Conservation (phyloP, 345 rosid genomes). For the Aethionema arabicum region DNA sequence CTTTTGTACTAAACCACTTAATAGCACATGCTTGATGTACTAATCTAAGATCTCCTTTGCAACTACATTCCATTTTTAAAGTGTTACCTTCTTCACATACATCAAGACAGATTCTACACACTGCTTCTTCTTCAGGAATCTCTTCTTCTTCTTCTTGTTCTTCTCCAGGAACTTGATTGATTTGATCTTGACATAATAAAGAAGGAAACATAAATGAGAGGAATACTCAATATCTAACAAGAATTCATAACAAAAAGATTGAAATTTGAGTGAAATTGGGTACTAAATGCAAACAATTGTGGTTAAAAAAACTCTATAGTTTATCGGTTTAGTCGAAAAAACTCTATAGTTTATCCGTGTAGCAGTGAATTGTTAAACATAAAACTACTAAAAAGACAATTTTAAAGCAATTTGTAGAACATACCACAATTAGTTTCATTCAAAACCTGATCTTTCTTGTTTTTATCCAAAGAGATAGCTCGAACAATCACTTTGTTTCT, state of each 20-base stretch:
- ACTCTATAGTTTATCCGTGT: too few species aligned
- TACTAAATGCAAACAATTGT: too few species aligned
- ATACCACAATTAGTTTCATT: conserved; percentile 54
- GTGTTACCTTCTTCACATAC: conserved; percentile 83
- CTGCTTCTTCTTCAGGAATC: conserved; percentile 96
- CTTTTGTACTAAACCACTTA: conserved; percentile 82
- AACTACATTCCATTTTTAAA: conserved; percentile 95
- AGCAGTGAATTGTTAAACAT: neutral
- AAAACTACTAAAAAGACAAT: neutral
- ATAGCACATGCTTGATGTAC: conserved; percentile 88
- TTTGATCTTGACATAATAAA: conserved; percentile 54
- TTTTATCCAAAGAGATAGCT: conserved; percentile 62
- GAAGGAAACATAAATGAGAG: conserved; percentile 5
- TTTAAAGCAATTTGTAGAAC: neutral
- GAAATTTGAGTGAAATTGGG: neutral
- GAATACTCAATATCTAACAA: conserved; percentile 2
- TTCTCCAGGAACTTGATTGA: conserved; percentile 49
- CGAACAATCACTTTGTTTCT: conserved; percentile 75
- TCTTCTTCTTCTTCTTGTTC: conserved; percentile 69
- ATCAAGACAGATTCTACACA: conserved; percentile 88
- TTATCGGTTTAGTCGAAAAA: neutral
- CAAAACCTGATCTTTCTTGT: conserved; percentile 33
- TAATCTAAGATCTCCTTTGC: conserved; percentile 90
- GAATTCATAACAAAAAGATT: neutral
- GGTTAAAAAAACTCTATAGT: too few species aligned